Evolutionary conservation across 805 yeast species (phyloP).

Genomic region (Cyberlindnera samutprakarnensis): DNA sequence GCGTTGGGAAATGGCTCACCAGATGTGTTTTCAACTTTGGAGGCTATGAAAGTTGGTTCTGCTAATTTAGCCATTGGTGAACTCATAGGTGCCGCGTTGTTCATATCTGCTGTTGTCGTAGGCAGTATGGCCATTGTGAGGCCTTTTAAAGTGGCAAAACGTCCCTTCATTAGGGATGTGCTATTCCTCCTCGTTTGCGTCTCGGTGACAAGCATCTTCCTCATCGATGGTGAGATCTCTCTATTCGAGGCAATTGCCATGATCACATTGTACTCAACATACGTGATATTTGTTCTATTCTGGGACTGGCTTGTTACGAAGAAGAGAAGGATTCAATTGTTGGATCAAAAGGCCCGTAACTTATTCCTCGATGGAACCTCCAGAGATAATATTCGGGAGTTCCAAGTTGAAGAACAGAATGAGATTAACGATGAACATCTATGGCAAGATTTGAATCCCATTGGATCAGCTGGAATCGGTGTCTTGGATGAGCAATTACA

Average conservation of each 20-base stretch:
- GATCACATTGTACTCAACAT: slow-evolving; percentile 47
- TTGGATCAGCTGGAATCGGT: slow-evolving; percentile 9
- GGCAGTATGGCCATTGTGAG: slow-evolving; percentile 70
- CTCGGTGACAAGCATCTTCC: slow-evolving; percentile 38
- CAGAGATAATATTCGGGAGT: slow-evolving; percentile 3
- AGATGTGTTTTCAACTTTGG: slow-evolving; percentile 77
- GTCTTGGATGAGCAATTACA: slow-evolving; percentile 11
- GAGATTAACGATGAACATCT: slow-evolving; percentile 20
- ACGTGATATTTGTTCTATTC: slow-evolving; percentile 42
- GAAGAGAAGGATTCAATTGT: slow-evolving; percentile 11
- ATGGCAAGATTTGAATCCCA: slow-evolving; percentile 5
- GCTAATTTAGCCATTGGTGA: slow-evolving; percentile 83
- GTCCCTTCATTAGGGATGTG: slow-evolving; percentile 38
- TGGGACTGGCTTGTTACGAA: slow-evolving; percentile 19
- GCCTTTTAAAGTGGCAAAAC: slow-evolving; percentile 52
- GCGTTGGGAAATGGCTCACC: slow-evolving; percentile 94
- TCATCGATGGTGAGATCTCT: slow-evolving; percentile 53
- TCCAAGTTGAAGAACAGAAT: slow-evolving; percentile 11
- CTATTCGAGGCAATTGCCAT: slow-evolving; percentile 48
- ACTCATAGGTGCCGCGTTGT: slow-evolving; percentile 84
- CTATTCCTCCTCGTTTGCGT: slow-evolving; percentile 45
- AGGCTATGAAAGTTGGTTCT: slow-evolving; percentile 67
- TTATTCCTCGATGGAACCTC: slow-evolving; percentile 6
- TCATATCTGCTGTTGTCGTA: slow-evolving; percentile 74
- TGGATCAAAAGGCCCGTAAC: slow-evolving; percentile 20